Conservation (phyloP, 495 filamentous ascomycete species). For the Neurospora intermedia region DNA sequence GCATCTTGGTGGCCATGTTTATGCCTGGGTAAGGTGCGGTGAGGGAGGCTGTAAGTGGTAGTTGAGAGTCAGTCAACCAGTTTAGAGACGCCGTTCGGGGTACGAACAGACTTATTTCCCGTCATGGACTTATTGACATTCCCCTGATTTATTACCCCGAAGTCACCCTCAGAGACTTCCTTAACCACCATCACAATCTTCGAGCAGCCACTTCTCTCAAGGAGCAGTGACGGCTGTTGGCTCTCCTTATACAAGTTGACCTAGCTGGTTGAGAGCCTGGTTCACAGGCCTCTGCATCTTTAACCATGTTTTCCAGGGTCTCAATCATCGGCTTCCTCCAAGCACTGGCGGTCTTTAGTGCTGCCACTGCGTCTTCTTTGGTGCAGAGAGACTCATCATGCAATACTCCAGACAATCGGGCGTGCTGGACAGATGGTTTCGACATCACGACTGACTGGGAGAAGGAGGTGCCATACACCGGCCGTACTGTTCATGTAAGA, state of each 20-base stretch:
- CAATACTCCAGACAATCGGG: neutral
- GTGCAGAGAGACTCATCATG: neutral
- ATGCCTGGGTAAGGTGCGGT: neutral
- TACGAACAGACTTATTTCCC: neutral
- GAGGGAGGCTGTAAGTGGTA: neutral
- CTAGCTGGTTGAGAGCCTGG: neutral
- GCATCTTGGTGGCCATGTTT: neutral
- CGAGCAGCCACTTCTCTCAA: neutral
- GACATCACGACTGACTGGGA: neutral
- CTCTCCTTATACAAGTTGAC: neutral
- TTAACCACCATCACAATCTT: neutral
- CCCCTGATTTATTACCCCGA: neutral
- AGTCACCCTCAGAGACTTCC: neutral
- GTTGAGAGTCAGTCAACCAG: neutral
- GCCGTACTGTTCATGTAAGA: neutral
- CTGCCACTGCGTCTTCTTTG: neutral
- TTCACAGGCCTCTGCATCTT: neutral
- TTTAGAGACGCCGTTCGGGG: neutral
- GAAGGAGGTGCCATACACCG: neutral
- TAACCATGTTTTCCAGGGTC: neutral
- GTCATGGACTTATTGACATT: neutral
- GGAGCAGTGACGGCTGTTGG: neutral
- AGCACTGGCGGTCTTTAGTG: neutral
- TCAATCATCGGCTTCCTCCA: neutral
- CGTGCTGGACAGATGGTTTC: neutral